Evolutionary conservation across 495 filamentous ascomycete species (phyloP).

Genomic region (Symbiotaphrina buchneri): DNA sequence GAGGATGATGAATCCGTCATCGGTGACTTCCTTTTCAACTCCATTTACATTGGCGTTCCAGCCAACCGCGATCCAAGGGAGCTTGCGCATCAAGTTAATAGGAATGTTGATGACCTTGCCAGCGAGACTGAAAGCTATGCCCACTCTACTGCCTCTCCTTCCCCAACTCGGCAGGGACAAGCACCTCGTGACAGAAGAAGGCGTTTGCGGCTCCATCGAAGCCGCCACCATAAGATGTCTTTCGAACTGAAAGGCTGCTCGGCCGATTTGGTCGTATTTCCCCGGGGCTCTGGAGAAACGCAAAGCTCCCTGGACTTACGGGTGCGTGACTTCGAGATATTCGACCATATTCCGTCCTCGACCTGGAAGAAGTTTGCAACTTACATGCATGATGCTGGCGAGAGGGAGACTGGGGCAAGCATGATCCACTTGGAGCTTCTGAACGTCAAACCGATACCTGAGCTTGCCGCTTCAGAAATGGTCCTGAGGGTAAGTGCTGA

Average conservation of each 20-base stretch:
- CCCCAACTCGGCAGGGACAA: slow-evolving; percentile 27
- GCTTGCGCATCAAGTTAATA: slow-evolving; percentile 63
- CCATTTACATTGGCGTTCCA: slow-evolving; percentile 89
- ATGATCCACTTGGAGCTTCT: slow-evolving; percentile 82
- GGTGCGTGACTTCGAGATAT: slow-evolving; percentile 66
- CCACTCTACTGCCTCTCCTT: slow-evolving; percentile 40
- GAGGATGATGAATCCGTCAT: slow-evolving; percentile 74
- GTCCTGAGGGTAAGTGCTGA: slow-evolving; percentile 56
- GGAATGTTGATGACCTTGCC: slow-evolving; percentile 60
- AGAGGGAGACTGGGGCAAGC: slow-evolving; percentile 59
- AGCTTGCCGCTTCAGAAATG: slow-evolving; percentile 73
- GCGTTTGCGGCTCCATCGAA: slow-evolving; percentile 55
- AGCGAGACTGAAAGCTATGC: slow-evolving; percentile 81
- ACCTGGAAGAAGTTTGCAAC: slow-evolving; percentile 98
- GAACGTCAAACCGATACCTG: slow-evolving; percentile 64
- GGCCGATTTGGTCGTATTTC: slow-evolving; percentile 66
- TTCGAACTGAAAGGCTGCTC: slow-evolving; percentile 81
- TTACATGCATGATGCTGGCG: slow-evolving; percentile 69
- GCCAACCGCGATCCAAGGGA: slow-evolving; percentile 66
- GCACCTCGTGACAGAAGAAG: slow-evolving; percentile 22
- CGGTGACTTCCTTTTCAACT: slow-evolving; percentile 92
- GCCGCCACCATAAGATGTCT: slow-evolving; percentile 82
- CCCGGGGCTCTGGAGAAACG: slow-evolving; percentile 53
- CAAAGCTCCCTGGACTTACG: slow-evolving; percentile 70
- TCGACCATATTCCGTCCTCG: slow-evolving; percentile 84